These are phyloP conservation scores for Suillus plorans DNA, from an alignment of 768 basidiomycete species.

Conservation along the genomic window DNA sequence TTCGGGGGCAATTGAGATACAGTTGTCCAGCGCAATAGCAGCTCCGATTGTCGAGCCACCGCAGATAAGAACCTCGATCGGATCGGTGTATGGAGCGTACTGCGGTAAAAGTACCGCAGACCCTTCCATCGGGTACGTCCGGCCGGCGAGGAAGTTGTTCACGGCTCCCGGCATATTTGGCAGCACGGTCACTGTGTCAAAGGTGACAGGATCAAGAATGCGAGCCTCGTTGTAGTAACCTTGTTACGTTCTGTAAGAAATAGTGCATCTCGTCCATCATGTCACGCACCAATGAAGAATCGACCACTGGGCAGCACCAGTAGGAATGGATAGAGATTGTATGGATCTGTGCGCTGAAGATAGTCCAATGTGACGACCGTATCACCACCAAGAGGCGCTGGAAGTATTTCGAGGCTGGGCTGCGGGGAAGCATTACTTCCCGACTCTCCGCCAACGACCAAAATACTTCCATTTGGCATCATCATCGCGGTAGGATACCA, in stretches of 20 bases:
- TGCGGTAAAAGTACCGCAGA: conserved; percentile 70
- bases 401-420: conserved; percentile 72
- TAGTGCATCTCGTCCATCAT: background rate
- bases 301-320: conserved; percentile 66
- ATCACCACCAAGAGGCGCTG: conserved; percentile 61
- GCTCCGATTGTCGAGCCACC: conserved; percentile 69
- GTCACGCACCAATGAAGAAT: conserved; percentile 61
- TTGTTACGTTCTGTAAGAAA: conserved; percentile 23
- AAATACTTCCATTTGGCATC: conserved; percentile 70
- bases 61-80: conserved; percentile 67
- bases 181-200: conserved; percentile 55
- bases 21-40: conserved; percentile 61
- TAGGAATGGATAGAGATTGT: conserved; percentile 80
- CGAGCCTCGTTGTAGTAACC: conserved; percentile 83
- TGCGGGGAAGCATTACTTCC: conserved; percentile 67
- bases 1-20: conserved; percentile 69
- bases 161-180: conserved; percentile 79
- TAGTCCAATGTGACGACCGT: conserved; percentile 64
- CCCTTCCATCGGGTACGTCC: conserved; percentile 79
- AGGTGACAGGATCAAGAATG: conserved; percentile 65
- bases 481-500: conserved; percentile 75
- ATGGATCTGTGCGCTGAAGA: conserved; percentile 70
- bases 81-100: conserved; percentile 70
- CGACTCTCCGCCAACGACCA: conserved; percentile 73
- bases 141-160: conserved; percentile 67